These are phyloP conservation scores for Mycosphaerella sp. DNA, from an alignment of 2,329 filamentous ascomycete genomes.

Conservation along the genomic window DNA sequence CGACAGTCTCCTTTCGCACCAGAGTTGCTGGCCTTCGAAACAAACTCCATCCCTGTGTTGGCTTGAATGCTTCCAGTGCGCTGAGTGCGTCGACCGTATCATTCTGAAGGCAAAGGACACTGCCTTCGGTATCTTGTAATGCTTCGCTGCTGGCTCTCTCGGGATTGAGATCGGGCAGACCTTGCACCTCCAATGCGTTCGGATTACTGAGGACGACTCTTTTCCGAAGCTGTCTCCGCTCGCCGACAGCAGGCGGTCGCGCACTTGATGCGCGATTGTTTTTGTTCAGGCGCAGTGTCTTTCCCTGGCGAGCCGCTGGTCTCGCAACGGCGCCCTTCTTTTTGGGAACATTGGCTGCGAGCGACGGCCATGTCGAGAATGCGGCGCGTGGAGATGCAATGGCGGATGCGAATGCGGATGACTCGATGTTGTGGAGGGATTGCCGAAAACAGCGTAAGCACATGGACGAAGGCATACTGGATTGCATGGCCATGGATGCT, in stretches of 20 bases:
- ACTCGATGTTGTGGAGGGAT: conserved; percentile 18
- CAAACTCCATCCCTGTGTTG: conserved; percentile 77
- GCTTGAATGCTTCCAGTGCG: conserved; percentile 84
- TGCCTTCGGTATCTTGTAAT: conserved; percentile 53
- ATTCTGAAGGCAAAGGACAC: conserved; percentile 63
- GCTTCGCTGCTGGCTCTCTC: conserved; percentile 10
- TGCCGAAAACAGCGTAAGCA: conserved; percentile 28
- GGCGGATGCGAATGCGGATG: background rate
- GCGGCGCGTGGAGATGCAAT: conserved; percentile 23
- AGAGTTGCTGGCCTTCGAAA: conserved; percentile 78
- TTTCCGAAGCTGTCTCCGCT: conserved; percentile 82
- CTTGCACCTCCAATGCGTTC: conserved; percentile 74
- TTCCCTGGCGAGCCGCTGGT: conserved; percentile 21
- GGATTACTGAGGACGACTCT: conserved; percentile 88
- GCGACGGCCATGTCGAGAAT: conserved; percentile 32
- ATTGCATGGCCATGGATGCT: background rate
- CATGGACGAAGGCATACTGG: conserved; percentile 25
- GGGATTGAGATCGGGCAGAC: conserved; percentile 53
- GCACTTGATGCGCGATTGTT: conserved; percentile 26
- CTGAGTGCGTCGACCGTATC: conserved; percentile 71
- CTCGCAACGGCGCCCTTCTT: conserved; percentile 27
- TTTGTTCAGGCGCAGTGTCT: conserved; percentile 29
- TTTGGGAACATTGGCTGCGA: conserved; percentile 24
- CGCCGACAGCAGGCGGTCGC: conserved; percentile 51
- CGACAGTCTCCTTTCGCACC: conserved; percentile 69